These are phyloP conservation scores for Nothophaeocryptopus gaeumannii DNA, from an alignment of 2,329 filamentous ascomycete genomes.

Conservation along the genomic window DNA sequence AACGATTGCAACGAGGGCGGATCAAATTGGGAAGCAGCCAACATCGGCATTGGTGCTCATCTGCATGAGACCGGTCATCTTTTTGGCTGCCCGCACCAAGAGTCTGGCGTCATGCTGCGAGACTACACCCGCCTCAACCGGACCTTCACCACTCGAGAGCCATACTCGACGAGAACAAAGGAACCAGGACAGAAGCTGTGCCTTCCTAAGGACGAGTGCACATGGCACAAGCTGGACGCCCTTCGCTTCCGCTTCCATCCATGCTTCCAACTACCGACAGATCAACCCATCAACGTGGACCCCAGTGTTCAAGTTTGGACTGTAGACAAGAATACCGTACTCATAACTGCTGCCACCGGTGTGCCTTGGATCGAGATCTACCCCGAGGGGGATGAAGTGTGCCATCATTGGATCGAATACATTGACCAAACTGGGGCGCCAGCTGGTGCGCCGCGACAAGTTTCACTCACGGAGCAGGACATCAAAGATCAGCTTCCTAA, in stretches of 20 bases:
- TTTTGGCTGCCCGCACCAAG: constrained; percentile 85
- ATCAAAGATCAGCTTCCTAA: constrained; percentile 69
- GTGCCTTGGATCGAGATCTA: constrained; percentile 84
- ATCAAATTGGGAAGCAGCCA: constrained; percentile 93
- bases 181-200: constrained; percentile 73
- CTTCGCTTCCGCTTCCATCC: constrained; percentile 88
- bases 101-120: constrained; percentile 85
- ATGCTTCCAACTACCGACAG: constrained; percentile 80
- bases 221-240: constrained; percentile 85
- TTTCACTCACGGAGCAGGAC: constrained; percentile 71
- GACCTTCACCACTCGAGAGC: constrained; percentile 75
- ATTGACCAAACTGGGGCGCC: constrained; percentile 58
- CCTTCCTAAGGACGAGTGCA: constrained; percentile 75
- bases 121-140: constrained; percentile 84
- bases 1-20: constrained; percentile 86
- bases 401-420: constrained; percentile 79
- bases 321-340: constrained; percentile 70
- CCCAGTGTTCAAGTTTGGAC: constrained; percentile 82
- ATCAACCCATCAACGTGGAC: constrained; percentile 63
- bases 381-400: constrained; percentile 74
- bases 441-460: constrained; percentile 63
- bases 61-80: constrained; percentile 87
- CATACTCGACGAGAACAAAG: constrained; percentile 83
- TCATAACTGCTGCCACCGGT: constrained; percentile 76
- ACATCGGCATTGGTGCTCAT: constrained; percentile 89